These are phyloP conservation scores for Penicillium pancosmium DNA, from an alignment of 495 filamentous ascomycete species.

Conservation along the genomic window DNA sequence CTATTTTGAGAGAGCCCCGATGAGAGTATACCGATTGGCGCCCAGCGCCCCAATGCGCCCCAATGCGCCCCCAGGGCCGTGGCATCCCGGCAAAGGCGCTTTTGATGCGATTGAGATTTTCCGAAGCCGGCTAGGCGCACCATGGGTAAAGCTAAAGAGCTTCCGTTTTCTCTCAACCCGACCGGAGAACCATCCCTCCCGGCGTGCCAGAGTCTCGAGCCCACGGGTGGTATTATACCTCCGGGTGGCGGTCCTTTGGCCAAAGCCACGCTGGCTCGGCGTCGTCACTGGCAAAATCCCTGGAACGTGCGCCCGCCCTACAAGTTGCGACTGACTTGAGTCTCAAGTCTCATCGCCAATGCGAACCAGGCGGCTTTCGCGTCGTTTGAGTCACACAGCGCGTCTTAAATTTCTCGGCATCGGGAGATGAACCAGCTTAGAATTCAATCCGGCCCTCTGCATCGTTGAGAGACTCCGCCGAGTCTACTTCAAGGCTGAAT, in stretches of 20 bases:
- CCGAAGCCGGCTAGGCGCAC: slow-evolving; percentile 4
- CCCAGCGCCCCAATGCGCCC: not conserved
- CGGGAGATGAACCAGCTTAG: not conserved
- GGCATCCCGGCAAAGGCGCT: slow-evolving; percentile 3
- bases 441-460: not conserved
- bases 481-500: not conserved
- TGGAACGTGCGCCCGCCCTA: not conserved
- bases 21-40: not conserved
- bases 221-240: slow-evolving; percentile 2
- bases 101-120: not conserved
- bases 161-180: not conserved
- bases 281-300: not conserved
- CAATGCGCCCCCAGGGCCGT: not conserved
- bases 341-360: not conserved
- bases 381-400: slow-evolving; percentile 2
- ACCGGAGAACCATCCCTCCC: slow-evolving; percentile 1
- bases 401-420: not conserved
- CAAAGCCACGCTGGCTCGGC: not conserved
- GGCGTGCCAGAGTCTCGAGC: not conserved
- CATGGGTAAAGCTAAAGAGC: not conserved
- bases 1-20: not conserved
- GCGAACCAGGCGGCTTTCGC: not conserved
- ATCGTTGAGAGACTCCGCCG: not conserved
- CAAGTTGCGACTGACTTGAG: not conserved
- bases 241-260: slow-evolving; percentile 3